Conservation (phyloP, 495 filamentous ascomycete genomes). For the Lasiosphaeria miniovina region DNA sequence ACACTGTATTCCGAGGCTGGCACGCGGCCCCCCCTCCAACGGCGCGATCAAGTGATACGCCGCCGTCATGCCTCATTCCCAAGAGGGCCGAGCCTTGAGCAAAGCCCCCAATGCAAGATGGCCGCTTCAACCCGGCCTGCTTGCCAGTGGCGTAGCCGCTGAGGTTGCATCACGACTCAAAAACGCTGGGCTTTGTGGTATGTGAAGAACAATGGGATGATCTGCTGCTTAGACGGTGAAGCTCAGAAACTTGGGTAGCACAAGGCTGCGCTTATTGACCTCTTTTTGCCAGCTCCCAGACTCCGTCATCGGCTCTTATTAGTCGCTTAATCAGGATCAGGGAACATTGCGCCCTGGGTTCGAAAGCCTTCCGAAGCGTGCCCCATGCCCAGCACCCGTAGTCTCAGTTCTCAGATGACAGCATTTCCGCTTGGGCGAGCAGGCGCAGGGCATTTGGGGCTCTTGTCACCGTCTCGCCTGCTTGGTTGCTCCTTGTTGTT, state of each 20-base stretch:
- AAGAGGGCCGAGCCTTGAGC: background rate
- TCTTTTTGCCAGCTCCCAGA: background rate
- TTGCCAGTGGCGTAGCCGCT: background rate
- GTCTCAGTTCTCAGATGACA: background rate
- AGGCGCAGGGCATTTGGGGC: background rate
- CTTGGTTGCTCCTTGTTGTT: background rate
- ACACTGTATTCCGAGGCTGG: background rate
- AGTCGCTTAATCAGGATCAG: background rate
- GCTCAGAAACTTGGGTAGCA: background rate
- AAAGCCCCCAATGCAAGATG: constrained; percentile 2
- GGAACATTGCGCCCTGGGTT: background rate
- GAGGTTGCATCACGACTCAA: background rate
- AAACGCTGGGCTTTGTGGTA: background rate
- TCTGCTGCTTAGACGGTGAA: background rate
- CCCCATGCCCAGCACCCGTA: background rate
- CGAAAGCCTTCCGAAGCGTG: background rate
- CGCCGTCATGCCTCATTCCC: background rate
- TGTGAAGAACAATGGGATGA: background rate
- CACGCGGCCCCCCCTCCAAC: background rate
- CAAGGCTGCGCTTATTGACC: background rate
- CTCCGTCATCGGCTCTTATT: background rate
- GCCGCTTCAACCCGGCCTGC: constrained; percentile 5
- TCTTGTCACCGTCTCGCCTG: background rate
- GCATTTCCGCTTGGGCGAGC: background rate
- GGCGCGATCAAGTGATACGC: background rate